Conservation (phyloP, 768 basidiomycete species). For the Tulasnella sp. region DNA sequence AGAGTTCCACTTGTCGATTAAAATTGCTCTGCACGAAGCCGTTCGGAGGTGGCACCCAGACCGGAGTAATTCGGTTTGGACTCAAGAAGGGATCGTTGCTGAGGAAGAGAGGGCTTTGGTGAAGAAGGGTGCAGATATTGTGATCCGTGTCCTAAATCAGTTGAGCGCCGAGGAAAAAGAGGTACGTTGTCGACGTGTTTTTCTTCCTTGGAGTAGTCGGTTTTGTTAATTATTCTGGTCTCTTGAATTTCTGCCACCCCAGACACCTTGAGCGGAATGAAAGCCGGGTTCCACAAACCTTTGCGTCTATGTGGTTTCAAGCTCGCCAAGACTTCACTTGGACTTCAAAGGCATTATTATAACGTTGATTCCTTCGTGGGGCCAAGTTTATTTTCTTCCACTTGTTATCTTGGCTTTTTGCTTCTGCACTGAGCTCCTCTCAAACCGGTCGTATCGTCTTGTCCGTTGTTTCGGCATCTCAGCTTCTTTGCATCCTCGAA, state of each 20-base stretch:
- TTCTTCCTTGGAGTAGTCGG: not conserved
- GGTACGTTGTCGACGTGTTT: not conserved
- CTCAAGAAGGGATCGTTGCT: not conserved
- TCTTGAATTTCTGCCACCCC: not conserved
- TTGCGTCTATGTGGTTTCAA: too few species aligned
- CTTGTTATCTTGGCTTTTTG: too few species aligned
- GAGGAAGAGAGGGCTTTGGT: not conserved
- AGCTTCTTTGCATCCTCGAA: too few species aligned
- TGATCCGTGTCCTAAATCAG: conserved; percentile 19
- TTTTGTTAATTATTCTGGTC: not conserved
- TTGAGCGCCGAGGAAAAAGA: not conserved
- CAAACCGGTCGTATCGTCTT: too few species aligned
- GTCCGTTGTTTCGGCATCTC: too few species aligned
- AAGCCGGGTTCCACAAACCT: too few species aligned
- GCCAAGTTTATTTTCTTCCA: too few species aligned
- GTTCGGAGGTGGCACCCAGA: conserved; percentile 20
- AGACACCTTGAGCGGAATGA: not conserved
- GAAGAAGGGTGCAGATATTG: conserved; percentile 11
- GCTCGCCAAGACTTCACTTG: too few species aligned
- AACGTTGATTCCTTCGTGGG: too few species aligned
- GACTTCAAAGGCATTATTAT: too few species aligned
- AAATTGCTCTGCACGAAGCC: not conserved
- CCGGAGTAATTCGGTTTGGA: conserved; percentile 1
- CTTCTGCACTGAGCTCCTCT: too few species aligned
- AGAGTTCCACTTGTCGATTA: not conserved